Percentiles rank a stretch among this genome's conserved stretches.
These are phyloP conservation scores for Filobasidium floriforme DNA, from an alignment of 768 basidiomycete species.

Conservation along the genomic window DNA sequence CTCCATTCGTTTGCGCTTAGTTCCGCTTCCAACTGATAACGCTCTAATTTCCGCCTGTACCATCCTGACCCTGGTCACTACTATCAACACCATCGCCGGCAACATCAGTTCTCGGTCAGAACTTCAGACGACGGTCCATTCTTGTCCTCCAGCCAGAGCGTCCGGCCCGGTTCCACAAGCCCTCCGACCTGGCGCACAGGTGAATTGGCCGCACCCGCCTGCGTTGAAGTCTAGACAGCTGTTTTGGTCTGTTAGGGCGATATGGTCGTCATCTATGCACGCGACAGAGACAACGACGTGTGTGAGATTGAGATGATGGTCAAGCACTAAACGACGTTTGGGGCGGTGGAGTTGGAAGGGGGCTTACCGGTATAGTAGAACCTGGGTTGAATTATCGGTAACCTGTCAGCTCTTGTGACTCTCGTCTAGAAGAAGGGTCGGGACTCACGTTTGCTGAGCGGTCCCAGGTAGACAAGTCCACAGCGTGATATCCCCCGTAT, in stretches of 20 bases:
- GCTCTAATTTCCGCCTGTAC: no score
- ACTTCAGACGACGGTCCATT: no score
- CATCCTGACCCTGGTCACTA: no score
- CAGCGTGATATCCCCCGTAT: not conserved
- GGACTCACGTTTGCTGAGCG: not conserved
- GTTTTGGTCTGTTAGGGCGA: not conserved
- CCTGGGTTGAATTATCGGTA: no score
- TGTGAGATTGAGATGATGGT: not conserved
- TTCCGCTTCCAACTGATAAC: no score
- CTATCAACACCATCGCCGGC: no score
- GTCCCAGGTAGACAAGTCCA: not conserved
- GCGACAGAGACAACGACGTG: not conserved
- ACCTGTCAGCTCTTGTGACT: no score
- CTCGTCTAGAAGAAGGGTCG: not conserved
- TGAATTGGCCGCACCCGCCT: not conserved
- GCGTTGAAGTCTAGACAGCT: not conserved
- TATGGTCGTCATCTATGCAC: not conserved
- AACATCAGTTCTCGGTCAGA: no score
- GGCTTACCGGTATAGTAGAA: not conserved
- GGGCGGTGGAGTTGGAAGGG: not conserved
- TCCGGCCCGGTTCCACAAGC: not conserved
- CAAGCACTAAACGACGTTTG: not conserved
- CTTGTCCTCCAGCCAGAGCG: no score
- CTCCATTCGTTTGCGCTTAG: no score
- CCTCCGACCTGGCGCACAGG: not conserved